Conservation (phyloP, 2,329 filamentous ascomycete species). For the Sclerotinia borealis region DNA sequence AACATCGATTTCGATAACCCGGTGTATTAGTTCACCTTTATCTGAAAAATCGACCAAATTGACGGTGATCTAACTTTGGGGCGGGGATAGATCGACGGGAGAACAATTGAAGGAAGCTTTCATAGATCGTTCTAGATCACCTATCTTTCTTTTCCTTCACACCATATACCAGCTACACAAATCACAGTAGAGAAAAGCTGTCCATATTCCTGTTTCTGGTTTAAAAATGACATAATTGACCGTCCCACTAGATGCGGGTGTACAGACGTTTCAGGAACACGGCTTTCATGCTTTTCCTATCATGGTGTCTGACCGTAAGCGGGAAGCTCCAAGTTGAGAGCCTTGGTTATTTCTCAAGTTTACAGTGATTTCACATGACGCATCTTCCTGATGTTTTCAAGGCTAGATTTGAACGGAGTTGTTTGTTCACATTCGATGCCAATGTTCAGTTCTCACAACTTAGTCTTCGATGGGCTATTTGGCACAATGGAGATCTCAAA, state of each 20-base stretch:
- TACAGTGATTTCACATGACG: neutral
- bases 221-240: neutral
- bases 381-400: neutral
- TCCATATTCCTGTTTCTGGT: neutral
- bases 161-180: neutral
- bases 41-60: neutral
- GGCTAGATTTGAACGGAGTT: neutral
- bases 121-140: neutral
- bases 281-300: neutral
- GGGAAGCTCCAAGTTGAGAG: neutral
- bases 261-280: neutral
- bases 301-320: neutral
- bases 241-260: neutral
- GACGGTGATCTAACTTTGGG: neutral
- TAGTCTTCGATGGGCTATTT: neutral
- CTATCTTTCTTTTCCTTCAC: neutral
- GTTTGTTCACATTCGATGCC: neutral
- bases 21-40: neutral
- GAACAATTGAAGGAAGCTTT: neutral
- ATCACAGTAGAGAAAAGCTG: neutral
- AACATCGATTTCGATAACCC: neutral
- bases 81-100: neutral
- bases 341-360: neutral
- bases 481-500: neutral
- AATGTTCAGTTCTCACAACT: neutral